Base-by-base conservation (phyloP, 225 moss, liverwort and hornwort species). In the Takakia lepidozioides region DNA sequence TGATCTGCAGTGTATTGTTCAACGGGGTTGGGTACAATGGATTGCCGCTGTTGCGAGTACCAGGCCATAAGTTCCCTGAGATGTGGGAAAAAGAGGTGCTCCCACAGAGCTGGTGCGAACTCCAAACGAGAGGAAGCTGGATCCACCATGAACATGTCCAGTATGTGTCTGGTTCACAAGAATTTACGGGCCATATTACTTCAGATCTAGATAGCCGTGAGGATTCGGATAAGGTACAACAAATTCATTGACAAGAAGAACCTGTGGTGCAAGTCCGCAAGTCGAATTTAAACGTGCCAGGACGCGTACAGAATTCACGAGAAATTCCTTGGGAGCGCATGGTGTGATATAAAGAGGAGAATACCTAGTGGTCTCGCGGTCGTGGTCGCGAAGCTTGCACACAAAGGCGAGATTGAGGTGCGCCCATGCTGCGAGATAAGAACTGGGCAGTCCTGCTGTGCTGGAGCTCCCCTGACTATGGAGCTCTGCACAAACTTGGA, bases 361-460 rank as follows among this genome's bases (percentile, higher is more conserved):
- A 14, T 35, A 35, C 45, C 45, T 45, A 24, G 45, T 45, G 20
- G 45, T 24, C 45, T 21, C 21, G 21, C 20, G 45, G n/a, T 45
- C 45, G 13, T 16, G 45, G 45, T 45, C 45, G 3, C 19, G 45
- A 24, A 45, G 45, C 2, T 13, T 21, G 25, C 15, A 45, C 13
- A 45, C 20, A 11, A 20, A 45, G 10, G 9, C 45, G 20, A 45
- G 45, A 24, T 45, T 45, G 45, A 45, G 45, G 25, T 24, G 5
- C 9, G 45, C 45, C 4, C 21, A 45, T 20, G 45, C 45, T 45
- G 19, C 9, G 13, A 45, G 17, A 21, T 45, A 45, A 18, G 45
- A 45, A 20, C 25, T 45, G 5, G 45, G 45, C 17, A 45, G 11
- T 24, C 45, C 45, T 20, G 45, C 45, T 45, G 45, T 45, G 10